These are phyloP conservation scores for Leptomonas pyrrhocoris DNA, from an alignment of 208 protist species.

Conservation along the genomic window DNA sequence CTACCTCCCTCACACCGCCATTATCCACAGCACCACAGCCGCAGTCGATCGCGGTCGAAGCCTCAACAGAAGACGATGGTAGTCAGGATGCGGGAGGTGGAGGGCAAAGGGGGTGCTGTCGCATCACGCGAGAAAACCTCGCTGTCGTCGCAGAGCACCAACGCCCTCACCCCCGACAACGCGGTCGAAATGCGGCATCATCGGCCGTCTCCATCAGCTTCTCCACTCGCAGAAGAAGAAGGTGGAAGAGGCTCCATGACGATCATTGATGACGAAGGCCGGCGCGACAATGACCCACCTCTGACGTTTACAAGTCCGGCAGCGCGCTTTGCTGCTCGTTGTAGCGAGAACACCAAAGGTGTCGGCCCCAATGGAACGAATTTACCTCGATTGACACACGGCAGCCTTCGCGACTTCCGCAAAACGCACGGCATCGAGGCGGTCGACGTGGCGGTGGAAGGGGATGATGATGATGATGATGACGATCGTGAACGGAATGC, in stretches of 20 bases:
- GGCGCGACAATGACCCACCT: neutral
- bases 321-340: neutral
- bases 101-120: neutral
- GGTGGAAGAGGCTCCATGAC: neutral
- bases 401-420: neutral
- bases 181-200: neutral
- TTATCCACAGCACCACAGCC: neutral
- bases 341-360: constrained; percentile 8
- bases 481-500: no score
- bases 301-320: constrained; percentile 20
- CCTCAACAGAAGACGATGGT: neutral
- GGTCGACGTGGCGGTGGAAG: neutral
- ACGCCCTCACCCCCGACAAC: constrained; percentile 24
- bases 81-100: constrained; percentile 10
- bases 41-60: neutral
- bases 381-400: neutral
- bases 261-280: neutral
- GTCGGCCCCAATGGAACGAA: constrained; percentile 1
- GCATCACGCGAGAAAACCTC: constrained; percentile 11
- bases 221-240: neutral
- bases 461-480: neutral
- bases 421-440: neutral
- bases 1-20: neutral
- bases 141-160: constrained; percentile 27
- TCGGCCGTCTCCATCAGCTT: neutral